These are phyloP conservation scores for Neurospora sp. DNA, from an alignment of 495 filamentous ascomycete species.

Conservation along the genomic window DNA sequence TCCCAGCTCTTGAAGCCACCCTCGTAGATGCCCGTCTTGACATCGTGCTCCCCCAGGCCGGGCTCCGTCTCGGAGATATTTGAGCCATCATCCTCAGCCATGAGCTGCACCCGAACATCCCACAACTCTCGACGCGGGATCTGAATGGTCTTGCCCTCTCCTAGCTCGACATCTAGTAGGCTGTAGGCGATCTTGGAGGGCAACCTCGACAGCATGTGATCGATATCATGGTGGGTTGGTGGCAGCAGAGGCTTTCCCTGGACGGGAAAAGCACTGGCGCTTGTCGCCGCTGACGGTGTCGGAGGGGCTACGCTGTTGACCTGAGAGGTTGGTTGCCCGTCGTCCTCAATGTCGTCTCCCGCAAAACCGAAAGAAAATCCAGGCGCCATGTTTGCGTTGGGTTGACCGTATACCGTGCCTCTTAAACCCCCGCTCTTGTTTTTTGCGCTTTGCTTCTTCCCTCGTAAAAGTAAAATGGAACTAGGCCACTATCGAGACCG, in stretches of 20 bases:
- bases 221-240: constrained; percentile 31
- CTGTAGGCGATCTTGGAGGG: constrained; percentile 74
- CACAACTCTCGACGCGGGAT: constrained; percentile 83
- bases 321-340: constrained; percentile 26
- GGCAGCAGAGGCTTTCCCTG: constrained; percentile 38
- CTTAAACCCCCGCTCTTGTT: neutral
- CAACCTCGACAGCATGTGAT: constrained; percentile 53
- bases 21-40: constrained; percentile 87
- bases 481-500: neutral
- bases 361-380: constrained; percentile 73
- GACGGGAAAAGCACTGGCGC: constrained; percentile 35
- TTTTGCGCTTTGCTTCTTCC: neutral
- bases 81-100: constrained; percentile 63
- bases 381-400: constrained; percentile 3
- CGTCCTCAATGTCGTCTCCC: constrained; percentile 74
- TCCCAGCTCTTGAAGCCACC: constrained; percentile 99
- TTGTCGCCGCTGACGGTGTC: constrained; percentile 20
- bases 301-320: neutral
- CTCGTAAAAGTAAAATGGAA: neutral
- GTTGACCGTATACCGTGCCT: neutral
- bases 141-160: constrained; percentile 33
- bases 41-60: constrained; percentile 68
- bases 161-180: constrained; percentile 44
- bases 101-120: constrained; percentile 87
- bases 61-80: constrained; percentile 28